Evolutionary conservation across 805 yeast genomes (phyloP), one percentile per base, ranked within the genome.

Genomic region (Starmerella lactis-condensi): DNA sequence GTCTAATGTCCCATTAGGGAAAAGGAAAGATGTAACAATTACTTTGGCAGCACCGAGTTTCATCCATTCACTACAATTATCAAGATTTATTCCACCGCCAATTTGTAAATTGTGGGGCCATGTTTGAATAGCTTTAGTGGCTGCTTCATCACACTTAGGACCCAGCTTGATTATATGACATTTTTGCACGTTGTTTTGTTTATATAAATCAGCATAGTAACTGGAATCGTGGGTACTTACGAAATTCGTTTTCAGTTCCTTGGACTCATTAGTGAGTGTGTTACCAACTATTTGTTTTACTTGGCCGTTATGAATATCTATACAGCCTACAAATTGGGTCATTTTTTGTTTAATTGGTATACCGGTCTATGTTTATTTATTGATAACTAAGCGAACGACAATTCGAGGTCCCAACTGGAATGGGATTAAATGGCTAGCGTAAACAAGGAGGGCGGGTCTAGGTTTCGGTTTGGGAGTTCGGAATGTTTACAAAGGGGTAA

Each of bases 281-380:
- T 94, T 93, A 5, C 98, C 99, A 1, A 89, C 95, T 32, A 89
- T 89, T 52, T 89, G 98, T 48, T 89, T 89, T 38, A 89, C 98
- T 43, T 78, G 75, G 2, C 98, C 98, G 6, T 75, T 67, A 53
- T 89, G 99, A 36, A 89, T 72, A 50, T 89, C 98, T 23, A 89
- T 85, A 48, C 99, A 89, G 1, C 95, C 96, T 46, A 83, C 68
- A 56, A 79, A 89, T 31, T 64, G n/a, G n/a, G n/a, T n/a, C n/a
- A n/a, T n/a, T n/a, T n/a, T n/a, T n/a, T n/a, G n/a, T n/a, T n/a
- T n/a, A n/a, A n/a, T n/a, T n/a, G n/a, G n/a, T n/a, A n/a, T n/a
- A n/a, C n/a, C n/a, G n/a, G n/a, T n/a, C n/a, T n/a, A n/a, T n/a
- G n/a, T n/a, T n/a, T n/a, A n/a, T n/a, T n/a, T n/a, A n/a, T n/a